Evolutionary conservation across 169 alveolate species (phyloP).

Genomic region (Amoebophrya sp.): DNA sequence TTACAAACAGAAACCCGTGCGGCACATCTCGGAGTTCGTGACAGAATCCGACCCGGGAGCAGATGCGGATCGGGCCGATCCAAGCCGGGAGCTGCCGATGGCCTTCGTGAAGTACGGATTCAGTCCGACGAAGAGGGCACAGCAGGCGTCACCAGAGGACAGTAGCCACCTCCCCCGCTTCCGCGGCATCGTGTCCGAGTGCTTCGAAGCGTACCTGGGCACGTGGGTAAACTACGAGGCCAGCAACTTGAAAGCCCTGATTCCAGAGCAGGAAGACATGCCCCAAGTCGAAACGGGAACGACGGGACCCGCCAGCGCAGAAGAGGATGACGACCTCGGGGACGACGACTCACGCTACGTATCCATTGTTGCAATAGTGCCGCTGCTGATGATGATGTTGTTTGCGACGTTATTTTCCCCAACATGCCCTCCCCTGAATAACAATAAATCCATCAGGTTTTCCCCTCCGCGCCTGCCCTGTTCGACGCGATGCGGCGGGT

Average conservation of each 20-base stretch:
- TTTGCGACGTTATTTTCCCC: too few relatives aligned
- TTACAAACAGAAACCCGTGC: too few relatives aligned
- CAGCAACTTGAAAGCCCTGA: neutral
- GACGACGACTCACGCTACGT: neutral
- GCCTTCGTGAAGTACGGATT: neutral
- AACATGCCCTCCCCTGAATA: too few relatives aligned
- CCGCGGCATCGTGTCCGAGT: constrained; percentile 28
- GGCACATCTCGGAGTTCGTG: neutral
- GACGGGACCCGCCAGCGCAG: neutral
- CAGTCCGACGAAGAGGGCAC: too few relatives aligned
- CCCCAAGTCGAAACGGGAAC: neutral
- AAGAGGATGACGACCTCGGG: neutral
- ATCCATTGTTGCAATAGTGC: too few relatives aligned
- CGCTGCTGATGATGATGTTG: too few relatives aligned
- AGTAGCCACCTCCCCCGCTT: constrained; percentile 21
- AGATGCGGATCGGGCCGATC: neutral
- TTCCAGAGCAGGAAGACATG: neutral
- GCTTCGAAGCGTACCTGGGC: constrained; percentile 24
- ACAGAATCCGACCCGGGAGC: neutral
- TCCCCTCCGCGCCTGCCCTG: neutral
- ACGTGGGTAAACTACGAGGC: constrained; percentile 27
- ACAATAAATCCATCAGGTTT: neutral
- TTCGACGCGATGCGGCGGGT: neutral
- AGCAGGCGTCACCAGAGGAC: too few relatives aligned
- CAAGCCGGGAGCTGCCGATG: neutral